Evolutionary conservation across 345 rosid species (phyloP), one percentile per base, ranked within the genome.

Genomic region (Populus nigra): DNA sequence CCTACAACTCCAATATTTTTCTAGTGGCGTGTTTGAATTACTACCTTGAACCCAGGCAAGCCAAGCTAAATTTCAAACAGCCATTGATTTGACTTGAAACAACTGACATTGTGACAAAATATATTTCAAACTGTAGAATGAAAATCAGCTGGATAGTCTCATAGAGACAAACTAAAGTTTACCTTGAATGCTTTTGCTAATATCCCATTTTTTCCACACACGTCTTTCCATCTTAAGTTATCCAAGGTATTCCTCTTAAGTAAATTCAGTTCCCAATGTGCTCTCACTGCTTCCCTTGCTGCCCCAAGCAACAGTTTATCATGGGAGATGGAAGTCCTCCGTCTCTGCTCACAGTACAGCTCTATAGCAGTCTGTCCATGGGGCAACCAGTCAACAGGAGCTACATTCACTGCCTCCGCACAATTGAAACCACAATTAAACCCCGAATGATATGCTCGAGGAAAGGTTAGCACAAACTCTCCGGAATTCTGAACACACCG

Each of bases 391-490:
- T 96, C 99, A 80, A 94, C 94, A 61, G 99, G 99, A 69, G 99
- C 99, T 61, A 94, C 97, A 84, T 96, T 96, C 49, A 96, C 99
- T 57, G 99, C 99, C 87, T 96, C 99, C 1, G 98, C 99, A 80
- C 97, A 96, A 80, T 96, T 96, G 86, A 96, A 96, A 70, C 99
- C 99, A 79, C 83, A 84, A 76, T 94, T 96, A 82, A 96, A 96
- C 74, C 99, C 99, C 5, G 99, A 86, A 91, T 96, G 98, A 85
- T 92, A 96, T 71, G 99, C 99, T 80, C 98, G 91, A 75, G 99
- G 99, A 81, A 96, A 94, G 75, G 99, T 96, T 82, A 96, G 83
- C 73, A 96, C 90, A 80, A 96, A 94, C 86, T 96, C 98, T 87
- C 99, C 99, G 77, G 96, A 78, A 79, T 88, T 90, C 87, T 96